These are phyloP conservation scores for Nakazawaea siamensis DNA, from an alignment of 805 yeast species.

Conservation along the genomic window DNA sequence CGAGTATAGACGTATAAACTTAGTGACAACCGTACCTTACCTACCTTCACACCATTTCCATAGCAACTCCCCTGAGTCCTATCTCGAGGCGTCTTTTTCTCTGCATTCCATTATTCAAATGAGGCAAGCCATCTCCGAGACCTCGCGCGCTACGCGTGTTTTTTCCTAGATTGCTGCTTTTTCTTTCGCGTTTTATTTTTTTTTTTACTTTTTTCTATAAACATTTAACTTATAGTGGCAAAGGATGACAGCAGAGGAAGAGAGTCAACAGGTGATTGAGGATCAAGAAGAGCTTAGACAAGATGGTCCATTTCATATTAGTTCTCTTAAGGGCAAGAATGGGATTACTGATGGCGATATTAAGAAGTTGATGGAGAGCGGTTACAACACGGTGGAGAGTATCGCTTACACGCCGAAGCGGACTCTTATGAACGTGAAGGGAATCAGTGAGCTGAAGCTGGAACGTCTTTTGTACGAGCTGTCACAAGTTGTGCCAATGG, in stretches of 20 bases:
- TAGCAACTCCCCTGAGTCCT: too few species aligned
- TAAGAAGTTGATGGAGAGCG: constrained; percentile 72
- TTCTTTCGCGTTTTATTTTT: too few species aligned
- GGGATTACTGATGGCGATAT: constrained; percentile 80
- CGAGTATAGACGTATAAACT: too few species aligned
- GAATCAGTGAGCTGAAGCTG: constrained; percentile 93
- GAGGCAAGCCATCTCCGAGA: too few species aligned
- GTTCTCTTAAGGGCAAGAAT: constrained; percentile 53
- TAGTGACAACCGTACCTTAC: too few species aligned
- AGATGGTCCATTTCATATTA: constrained; percentile 48
- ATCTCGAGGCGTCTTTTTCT: too few species aligned
- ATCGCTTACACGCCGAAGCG: constrained; percentile 91
- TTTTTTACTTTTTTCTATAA: constrained; percentile 3
- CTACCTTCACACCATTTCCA: too few species aligned
- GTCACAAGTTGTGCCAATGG: constrained; percentile 82
- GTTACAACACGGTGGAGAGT: constrained; percentile 84
- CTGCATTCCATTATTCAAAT: too few species aligned
- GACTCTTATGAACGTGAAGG: constrained; percentile 68
- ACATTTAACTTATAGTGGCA: constrained; percentile 1
- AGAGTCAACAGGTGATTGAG: constrained; percentile 21
- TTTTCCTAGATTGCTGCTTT: too few species aligned
- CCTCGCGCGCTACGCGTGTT: too few species aligned
- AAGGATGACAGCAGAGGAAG: too few species aligned
- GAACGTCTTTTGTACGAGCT: constrained; percentile 80
- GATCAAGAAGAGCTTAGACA: constrained; percentile 35